Evolutionary conservation across 2,329 filamentous ascomycete species (phyloP), one percentile per base, ranked within the genome.

Genomic region (Calonectria montana): DNA sequence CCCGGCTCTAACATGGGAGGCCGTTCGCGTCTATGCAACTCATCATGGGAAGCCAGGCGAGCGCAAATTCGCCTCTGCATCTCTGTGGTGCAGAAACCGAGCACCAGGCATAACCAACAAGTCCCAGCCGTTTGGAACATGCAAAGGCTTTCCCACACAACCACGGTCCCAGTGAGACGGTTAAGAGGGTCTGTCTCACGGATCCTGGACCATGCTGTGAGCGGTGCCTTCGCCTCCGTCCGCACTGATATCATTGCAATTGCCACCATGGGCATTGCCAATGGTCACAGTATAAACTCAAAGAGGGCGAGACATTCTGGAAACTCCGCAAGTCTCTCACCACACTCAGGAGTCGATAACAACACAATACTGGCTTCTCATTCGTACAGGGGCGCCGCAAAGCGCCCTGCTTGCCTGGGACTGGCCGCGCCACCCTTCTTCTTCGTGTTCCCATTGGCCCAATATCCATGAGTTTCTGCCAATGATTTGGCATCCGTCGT

Each of bases 371-470:
- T 55, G 12, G 65, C 41, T 59, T 72, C 69, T 41, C 57, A 80
- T 80, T 80, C 76, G 78, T 62, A 75, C 13, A 65, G 31, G 35
- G 50, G 8, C 48, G 65, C 68, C 65, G 67, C 53, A 78, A 78
- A 77, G 74, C 76, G 76, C 76, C 76, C 63, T 64, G 21, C 43
- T 68, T 64, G 63, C 45, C 67, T 67, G 64, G 65, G 39, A 75
- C 45, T 77, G 71, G 70, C 72, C 71, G 61, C 72, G 67, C 27
- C 21, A 41, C 53, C 65, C 48, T 41, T 57, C 70, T 65, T 73
- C 69, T 35, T 25, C 35, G 55, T 6, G 7, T 69, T 75, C 31
- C 69, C 67, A 78, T 78, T 78, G 77, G 77, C n/a, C 31, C 50
- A 64, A 39, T 50, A 41, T 63, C 55, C 62, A 55, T 16, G 53